Evolutionary conservation across 2,329 filamentous ascomycete species (phyloP), one percentile per base, ranked within the genome.

Genomic region (Paecilomyces formosus): DNA sequence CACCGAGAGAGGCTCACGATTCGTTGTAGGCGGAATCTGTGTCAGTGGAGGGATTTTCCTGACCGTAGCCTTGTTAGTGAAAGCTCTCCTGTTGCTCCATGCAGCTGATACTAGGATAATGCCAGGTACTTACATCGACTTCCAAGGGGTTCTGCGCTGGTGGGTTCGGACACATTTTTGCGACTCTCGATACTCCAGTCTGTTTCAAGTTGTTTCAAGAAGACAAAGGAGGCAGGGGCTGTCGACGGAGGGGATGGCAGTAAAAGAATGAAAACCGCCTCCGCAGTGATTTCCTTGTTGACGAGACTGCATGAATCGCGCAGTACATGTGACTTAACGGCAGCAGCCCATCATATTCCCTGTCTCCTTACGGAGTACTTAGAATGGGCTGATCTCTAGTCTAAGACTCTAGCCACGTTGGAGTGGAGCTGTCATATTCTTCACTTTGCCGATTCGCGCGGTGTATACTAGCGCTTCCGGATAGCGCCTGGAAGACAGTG

Each of bases 401-500:
- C 39, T 21, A 45, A 18, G 39, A n/a, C 7, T 9, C 18, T 45
- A 45, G 39, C 39, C 39, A 45, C 39, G 39, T 45, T 45, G 9
- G 15, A 9, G 39, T 45, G 39, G 71, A 71, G 67, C 65, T 45
- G 64, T 72, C 6, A 60, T 68, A 52, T 70, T 52, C 66, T 73
- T 24, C 65, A 70, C 26, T 62, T 69, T 0, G 28, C 61, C 15
- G 63, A 57, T 3, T 60, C 57, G 30, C 39, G 39, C 39, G 39
- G 39, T 45, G 39, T n/a, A 21, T 45, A 18, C 39, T 45, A 45
- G 39, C 39, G 39, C 39, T 45, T 45, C 39, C 39, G 39, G 4
- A 45, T 45, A 45, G n/a, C n/a, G 39, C 39, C 39, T 45, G 15
- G 39, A 9, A 6, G 13, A 9, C 39, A 28, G 18, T 15, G 51